Percentiles rank a stretch among this genome's conserved stretches.
Conservation (phyloP, 306 rosid genomes). For the Benincasa hispida region DNA sequence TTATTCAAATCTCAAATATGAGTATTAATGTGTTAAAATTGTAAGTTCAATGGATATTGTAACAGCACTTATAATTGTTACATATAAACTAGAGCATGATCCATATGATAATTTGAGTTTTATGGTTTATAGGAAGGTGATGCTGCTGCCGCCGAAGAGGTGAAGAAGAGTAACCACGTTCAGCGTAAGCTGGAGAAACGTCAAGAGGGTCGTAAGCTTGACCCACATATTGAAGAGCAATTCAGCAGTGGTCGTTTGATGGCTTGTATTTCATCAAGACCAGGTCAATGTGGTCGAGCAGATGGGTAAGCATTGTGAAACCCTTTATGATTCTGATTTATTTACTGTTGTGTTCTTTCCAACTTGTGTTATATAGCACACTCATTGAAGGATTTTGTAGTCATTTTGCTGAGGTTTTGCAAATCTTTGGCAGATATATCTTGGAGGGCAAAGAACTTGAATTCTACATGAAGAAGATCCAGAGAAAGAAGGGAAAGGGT, state of each 20-base stretch:
- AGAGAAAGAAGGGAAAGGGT: conserved; percentile 7
- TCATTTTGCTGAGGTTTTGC: background rate
- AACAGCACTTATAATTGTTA: background rate
- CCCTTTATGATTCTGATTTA: background rate
- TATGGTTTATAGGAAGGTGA: background rate
- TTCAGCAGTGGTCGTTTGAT: conserved; percentile 8
- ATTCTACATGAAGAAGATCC: conserved; percentile 6
- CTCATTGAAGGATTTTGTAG: background rate
- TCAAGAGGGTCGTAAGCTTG: conserved; percentile 1
- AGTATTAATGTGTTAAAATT: background rate
- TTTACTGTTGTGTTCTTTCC: background rate
- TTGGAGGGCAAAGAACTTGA: conserved; percentile 7
- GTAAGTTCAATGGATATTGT: background rate
- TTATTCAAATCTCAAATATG: background rate
- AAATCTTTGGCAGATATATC: background rate
- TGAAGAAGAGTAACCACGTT: conserved; percentile 1
- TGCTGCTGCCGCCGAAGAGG: background rate
- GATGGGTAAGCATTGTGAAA: background rate
- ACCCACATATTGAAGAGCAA: conserved; percentile 6
- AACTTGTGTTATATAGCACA: background rate
- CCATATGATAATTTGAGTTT: background rate
- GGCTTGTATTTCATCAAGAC: conserved; percentile 7
- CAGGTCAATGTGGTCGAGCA: conserved; percentile 4
- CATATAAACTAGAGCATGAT: background rate
- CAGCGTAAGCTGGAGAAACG: conserved; percentile 5